Evolutionary conservation across 2,329 filamentous ascomycete genomes (phyloP).

Genomic region (Colletotrichum aenigma): DNA sequence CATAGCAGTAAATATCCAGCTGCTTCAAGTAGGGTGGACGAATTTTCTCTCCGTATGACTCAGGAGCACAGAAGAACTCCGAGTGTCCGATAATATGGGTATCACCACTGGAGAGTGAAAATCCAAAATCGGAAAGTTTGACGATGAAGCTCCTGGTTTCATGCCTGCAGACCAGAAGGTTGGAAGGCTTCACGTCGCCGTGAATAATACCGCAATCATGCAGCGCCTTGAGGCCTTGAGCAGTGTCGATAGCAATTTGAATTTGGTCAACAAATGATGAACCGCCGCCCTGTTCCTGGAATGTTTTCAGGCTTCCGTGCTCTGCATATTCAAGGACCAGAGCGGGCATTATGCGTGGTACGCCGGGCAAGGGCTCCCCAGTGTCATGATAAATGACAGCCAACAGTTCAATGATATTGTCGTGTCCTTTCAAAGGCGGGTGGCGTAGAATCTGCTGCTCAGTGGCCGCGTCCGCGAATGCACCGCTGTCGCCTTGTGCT

Average conservation of each 20-base stretch:
- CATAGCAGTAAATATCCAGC: background rate
- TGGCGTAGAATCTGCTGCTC: background rate
- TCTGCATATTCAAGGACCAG: background rate
- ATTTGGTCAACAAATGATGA: background rate
- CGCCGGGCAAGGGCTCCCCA: background rate
- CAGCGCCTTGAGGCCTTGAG: background rate
- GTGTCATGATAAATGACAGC: background rate
- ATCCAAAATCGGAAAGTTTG: background rate
- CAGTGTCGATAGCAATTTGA: background rate
- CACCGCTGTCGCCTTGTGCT: background rate
- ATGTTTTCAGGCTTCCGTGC: background rate
- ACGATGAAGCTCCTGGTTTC: background rate
- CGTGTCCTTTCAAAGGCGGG: background rate
- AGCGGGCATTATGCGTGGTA: background rate
- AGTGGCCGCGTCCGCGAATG: background rate
- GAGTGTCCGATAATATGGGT: background rate
- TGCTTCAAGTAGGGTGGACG: background rate
- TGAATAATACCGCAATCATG: background rate
- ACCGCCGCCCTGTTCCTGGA: background rate
- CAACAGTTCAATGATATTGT: background rate
- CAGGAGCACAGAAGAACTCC: background rate
- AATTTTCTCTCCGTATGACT: background rate
- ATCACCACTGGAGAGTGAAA: background rate
- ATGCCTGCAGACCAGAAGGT: background rate
- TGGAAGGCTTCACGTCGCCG: background rate